Base-by-base conservation (phyloP, 2,329 filamentous ascomycete species). In the Madurella mycetomatis region DNA sequence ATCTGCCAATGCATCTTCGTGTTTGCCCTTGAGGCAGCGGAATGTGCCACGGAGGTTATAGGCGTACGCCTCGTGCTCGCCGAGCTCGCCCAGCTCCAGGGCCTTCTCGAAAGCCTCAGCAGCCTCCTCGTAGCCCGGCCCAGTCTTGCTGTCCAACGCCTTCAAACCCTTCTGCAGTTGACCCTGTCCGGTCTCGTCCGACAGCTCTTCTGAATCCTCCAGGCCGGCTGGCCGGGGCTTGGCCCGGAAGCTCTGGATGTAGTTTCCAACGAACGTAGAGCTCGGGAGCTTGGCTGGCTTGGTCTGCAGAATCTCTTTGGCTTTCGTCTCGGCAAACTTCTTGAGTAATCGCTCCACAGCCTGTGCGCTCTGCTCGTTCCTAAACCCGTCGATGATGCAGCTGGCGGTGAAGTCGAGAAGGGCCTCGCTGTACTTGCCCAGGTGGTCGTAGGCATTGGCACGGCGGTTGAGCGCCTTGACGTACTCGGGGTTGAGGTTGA, bases 31-130 rank as follows among this genome's bases (percentile, higher is more conserved):
- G 58, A 99, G 81, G 69, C 95, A 97, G 69, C 87, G 86, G 79
- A 97, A 97, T 34, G 94, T 99, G 57, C 92, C 94, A 53, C 92
- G 88, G 84, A 96, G 87, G 79, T 97, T 99, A 73, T 96, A 90
- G 13, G 92, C 94, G 63, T 95, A 85, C 3, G 91, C 91, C 74
- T 96, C 92, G 66, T 88, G 83, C 62, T 92, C 84, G 46, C 79
- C 91, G 16, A 96, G 81, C 41, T 88, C 87, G 41, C 85, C 87
- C 34, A 92, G 75, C 73, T 95, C 88, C 50, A 97, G 72, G 0
- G 94, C 91, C 74, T 88, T 89, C 69, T 95, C 89, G 66, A 97
- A 97, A 31, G 90, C 87, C 39, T 82, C 75, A 2, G 90, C 84
- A 41, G 92, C 94, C 72, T 95, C 89, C 62, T 95, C 87, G 69